Evolutionary conservation across 1,284 basidiomycete genomes (phyloP), one percentile per base, ranked within the genome.

Genomic region (Earliella scabrosa): DNA sequence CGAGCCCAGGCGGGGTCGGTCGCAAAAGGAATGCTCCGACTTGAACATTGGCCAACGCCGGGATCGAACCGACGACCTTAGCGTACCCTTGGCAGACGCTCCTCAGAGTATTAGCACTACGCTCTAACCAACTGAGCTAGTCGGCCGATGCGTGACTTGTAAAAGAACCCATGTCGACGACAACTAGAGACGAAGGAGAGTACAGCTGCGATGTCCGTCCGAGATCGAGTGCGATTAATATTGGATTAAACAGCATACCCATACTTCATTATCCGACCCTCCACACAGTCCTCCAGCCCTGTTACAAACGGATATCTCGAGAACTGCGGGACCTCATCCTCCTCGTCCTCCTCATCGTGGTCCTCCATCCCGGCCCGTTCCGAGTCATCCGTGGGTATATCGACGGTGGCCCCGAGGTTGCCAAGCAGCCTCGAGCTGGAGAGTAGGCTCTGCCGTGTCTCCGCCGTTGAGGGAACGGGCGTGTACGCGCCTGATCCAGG

Each of bases 41-140:
- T n/a, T n/a, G 52, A 52, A 45, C 23, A 13, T 1, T 59, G 58
- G 54, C 58, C 50, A 56, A 36, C 35, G 35, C 35, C 35, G 35
- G 35, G 16, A n/a, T 56, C 58, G 54, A 60, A 56, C 58, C 54
- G 58, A 53, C 54, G 58, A 59, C 57, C 57, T 58, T 54, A 52
- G 52, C 56, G 52, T n/a, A n/a, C n/a, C n/a, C n/a, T n/a, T n/a
- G n/a, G n/a, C n/a, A n/a, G n/a, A n/a, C n/a, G n/a, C n/a, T n/a
- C n/a, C n/a, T n/a, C n/a, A n/a, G n/a, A n/a, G n/a, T n/a, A n/a
- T 52, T 52, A 59, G 57, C 57, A 52, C 57, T 49, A 54, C 52
- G 52, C 57, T 59, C 57, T 59, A 52, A 55, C 53, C 50, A 55
- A 48, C 57, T 54, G 57, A 59, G 57, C 52, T 54, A 59, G 48